Conservation (phyloP, 2,329 filamentous ascomycete species). For the Trichoderma aggressivum region DNA sequence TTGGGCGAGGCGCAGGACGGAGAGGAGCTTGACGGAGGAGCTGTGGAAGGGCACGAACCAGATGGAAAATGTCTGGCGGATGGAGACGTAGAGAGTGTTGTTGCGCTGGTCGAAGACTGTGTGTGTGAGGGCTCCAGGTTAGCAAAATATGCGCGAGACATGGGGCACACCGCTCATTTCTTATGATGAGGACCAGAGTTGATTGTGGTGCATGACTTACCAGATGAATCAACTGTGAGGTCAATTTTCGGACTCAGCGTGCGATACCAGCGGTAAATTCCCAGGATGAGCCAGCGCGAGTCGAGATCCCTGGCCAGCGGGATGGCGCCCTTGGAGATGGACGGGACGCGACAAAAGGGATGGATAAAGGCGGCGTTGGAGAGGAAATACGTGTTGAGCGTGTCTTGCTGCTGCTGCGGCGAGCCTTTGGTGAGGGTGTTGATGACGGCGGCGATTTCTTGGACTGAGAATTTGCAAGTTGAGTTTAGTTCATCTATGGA, state of each 20-base stretch:
- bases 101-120: conserved; percentile 65
- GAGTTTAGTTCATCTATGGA: neutral
- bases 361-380: conserved; percentile 71
- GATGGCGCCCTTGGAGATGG: conserved; percentile 42
- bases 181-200: neutral
- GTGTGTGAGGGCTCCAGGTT: conserved; percentile 31
- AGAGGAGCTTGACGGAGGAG: conserved; percentile 64
- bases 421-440: conserved; percentile 64
- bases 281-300: conserved; percentile 63
- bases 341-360: conserved; percentile 69
- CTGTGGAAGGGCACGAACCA: conserved; percentile 76
- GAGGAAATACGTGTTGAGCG: conserved; percentile 71
- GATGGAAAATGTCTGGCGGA: conserved; percentile 72
- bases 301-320: conserved; percentile 46
- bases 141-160: neutral
- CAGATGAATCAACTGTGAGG: conserved; percentile 58
- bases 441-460: conserved; percentile 66
- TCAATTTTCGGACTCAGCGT: conserved; percentile 73
- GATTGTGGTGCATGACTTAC: conserved; percentile 33
- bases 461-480: conserved; percentile 31
- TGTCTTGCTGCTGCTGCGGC: conserved; percentile 60
- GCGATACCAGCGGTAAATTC: conserved; percentile 81
- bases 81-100: conserved; percentile 67
- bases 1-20: conserved; percentile 60
- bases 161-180: neutral